Evolutionary conservation across 2,329 filamentous ascomycete genomes (phyloP).

Genomic region (Phialophora macrospora): DNA sequence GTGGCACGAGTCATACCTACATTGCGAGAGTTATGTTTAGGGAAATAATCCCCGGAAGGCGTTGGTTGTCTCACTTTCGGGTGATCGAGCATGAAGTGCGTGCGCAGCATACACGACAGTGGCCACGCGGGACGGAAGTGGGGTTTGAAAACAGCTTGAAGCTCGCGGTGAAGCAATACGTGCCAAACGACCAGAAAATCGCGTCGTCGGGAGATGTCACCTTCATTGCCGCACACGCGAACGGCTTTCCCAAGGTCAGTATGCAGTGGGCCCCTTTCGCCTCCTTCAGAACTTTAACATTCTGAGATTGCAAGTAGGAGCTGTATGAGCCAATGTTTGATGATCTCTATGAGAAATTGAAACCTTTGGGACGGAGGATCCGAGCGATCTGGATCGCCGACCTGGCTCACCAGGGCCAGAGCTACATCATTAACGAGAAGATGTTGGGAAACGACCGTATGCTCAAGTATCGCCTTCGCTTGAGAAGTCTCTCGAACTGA

Average conservation of each 20-base stretch:
- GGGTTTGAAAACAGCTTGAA: conserved; percentile 75
- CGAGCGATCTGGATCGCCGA: conserved; percentile 89
- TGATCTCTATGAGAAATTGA: conserved; percentile 68
- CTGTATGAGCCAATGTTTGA: conserved; percentile 92
- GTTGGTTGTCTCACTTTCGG: conserved; percentile 43
- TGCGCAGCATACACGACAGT: conserved; percentile 58
- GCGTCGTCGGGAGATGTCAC: conserved; percentile 79
- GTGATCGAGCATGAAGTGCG: conserved; percentile 55
- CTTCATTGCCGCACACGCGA: conserved; percentile 84
- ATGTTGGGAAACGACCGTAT: conserved; percentile 81
- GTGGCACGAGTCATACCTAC: not conserved
- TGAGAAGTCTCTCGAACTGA: conserved; percentile 7
- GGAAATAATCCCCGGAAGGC: not conserved
- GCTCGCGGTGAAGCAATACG: conserved; percentile 86
- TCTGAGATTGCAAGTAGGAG: conserved; percentile 62
- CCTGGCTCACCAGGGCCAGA: conserved; percentile 81
- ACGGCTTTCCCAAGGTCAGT: conserved; percentile 84
- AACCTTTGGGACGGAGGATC: conserved; percentile 68
- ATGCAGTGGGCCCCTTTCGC: not conserved
- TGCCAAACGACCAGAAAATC: conserved; percentile 69
- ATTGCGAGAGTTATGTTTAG: not conserved
- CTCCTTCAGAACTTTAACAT: not conserved
- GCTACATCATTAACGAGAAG: conserved; percentile 75
- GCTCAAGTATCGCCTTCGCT: conserved; percentile 42
- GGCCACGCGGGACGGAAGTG: conserved; percentile 48